Evolutionary conservation across 164 flowering plant genomes (phyloP).

Genomic region (Kalanchoe fedtschenkoi): DNA sequence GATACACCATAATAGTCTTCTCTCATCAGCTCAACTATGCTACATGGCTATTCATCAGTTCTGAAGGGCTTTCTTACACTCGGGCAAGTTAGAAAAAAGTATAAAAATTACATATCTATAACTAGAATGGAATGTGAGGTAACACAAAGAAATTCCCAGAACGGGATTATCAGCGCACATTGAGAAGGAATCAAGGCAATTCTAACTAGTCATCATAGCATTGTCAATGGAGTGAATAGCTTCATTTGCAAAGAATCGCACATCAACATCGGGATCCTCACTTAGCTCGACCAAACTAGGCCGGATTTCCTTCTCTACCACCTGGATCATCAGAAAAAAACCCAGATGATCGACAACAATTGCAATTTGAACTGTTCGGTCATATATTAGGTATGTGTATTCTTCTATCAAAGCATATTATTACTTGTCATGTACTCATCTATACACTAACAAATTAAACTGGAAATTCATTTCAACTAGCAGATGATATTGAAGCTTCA

Average conservation of each 20-base stretch:
- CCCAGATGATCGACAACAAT: too few species aligned
- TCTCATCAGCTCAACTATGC: neutral
- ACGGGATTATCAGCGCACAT: neutral
- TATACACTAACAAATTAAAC: neutral
- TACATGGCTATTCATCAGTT: too few species aligned
- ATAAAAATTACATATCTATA: too few species aligned
- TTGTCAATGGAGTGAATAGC: slow-evolving; percentile 72
- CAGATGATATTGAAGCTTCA: neutral
- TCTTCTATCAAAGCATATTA: too few species aligned
- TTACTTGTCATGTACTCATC: too few species aligned
- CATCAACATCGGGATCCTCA: slow-evolving; percentile 94
- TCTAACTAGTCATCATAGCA: slow-evolving; percentile 76
- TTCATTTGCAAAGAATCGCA: slow-evolving; percentile 65
- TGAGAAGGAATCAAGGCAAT: neutral
- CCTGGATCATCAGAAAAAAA: slow-evolving; percentile 48
- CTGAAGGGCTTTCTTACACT: too few species aligned
- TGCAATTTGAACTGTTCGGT: too few species aligned
- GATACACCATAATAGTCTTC: neutral
- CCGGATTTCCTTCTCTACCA: slow-evolving; percentile 73
- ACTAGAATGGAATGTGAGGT: too few species aligned
- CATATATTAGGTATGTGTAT: too few species aligned
- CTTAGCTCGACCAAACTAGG: slow-evolving; percentile 73
- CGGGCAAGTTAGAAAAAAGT: too few species aligned
- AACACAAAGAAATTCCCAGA: too few species aligned
- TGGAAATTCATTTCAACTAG: neutral